A percentile compares a stretch with the other conserved stretches of the same genome.
phyloP scores from a whole-genome alignment of 352 stramenopile genomes.

The Phytophthora colocasiae region DNA sequence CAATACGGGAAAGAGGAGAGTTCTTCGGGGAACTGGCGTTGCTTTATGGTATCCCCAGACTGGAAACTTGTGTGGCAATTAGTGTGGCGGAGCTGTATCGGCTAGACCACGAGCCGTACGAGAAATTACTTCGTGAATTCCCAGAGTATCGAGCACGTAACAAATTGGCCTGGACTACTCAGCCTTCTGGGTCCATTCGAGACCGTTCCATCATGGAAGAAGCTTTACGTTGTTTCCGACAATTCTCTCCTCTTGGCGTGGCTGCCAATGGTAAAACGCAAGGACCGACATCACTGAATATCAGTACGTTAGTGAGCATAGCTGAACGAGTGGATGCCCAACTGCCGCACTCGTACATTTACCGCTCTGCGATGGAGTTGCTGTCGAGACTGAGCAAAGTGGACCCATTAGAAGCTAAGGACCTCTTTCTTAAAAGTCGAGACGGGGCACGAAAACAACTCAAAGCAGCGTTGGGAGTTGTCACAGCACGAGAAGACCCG shows the following conservation, averaged over 20 bases:
- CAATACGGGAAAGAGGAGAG: conserved; percentile 58
- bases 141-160: conserved; percentile 69
- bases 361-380: conserved; percentile 58
- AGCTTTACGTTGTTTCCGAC: conserved; percentile 16
- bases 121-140: conserved; percentile 68
- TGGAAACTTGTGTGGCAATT: conserved; percentile 73
- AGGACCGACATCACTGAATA: conserved; percentile 9
- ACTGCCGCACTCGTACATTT: conserved; percentile 57
- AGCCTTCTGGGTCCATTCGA: conserved; percentile 3
- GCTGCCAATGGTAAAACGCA: no score
- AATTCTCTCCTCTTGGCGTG: background rate
- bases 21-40: conserved; percentile 71
- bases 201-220: conserved; percentile 19
- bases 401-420: conserved; percentile 58
- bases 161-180: conserved; percentile 60
- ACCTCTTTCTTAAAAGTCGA: conserved; percentile 48
- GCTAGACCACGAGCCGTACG: conserved; percentile 65
- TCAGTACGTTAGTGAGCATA: background rate
- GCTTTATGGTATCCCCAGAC: conserved; percentile 63
- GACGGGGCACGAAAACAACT: conserved; percentile 47
- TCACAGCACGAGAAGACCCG: conserved; percentile 14
- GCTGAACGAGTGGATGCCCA: conserved; percentile 49
- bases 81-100: conserved; percentile 71
- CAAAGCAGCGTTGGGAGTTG: conserved; percentile 16
- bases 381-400: conserved; percentile 49